Percentiles rank a stretch among this genome's conserved stretches.
Conservation (phyloP, 2,329 filamentous ascomycete genomes). For the Trichophyton verrucosum region DNA sequence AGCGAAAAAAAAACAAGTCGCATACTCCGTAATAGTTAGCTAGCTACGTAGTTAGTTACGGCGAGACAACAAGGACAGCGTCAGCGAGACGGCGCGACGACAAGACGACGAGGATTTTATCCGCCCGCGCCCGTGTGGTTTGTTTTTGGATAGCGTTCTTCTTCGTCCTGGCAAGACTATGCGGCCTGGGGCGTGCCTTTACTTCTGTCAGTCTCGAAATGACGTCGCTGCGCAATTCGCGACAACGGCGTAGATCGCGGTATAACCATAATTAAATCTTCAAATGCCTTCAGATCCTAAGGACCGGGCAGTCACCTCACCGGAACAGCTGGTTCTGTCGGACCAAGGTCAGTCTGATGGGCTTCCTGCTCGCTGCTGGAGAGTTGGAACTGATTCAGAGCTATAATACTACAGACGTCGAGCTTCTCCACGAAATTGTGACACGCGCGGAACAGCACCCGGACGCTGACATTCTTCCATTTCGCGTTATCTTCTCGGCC, state of each 20-base stretch:
- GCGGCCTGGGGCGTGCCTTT: conserved; percentile 5
- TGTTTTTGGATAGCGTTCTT: conserved; percentile 7
- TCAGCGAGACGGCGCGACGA: neutral
- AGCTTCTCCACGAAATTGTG: conserved; percentile 65
- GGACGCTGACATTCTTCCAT: conserved; percentile 53
- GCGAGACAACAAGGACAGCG: neutral
- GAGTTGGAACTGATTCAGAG: conserved; percentile 1
- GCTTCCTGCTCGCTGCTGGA: neutral
- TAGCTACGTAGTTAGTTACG: too few relatives aligned
- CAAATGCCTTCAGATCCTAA: conserved; percentile 38
- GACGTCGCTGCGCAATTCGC: conserved; percentile 29
- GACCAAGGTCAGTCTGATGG: conserved; percentile 42
- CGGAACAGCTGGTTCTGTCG: conserved; percentile 40
- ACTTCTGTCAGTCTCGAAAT: conserved; percentile 23
- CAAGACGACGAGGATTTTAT: neutral
- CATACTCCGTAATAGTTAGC: too few relatives aligned
- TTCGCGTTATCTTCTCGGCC: conserved; percentile 65
- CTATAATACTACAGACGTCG: conserved; percentile 50
- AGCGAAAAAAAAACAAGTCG: neutral
- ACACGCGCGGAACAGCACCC: conserved; percentile 55
- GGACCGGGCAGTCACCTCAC: conserved; percentile 29
- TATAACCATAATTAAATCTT: conserved; percentile 23
- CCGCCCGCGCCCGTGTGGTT: neutral
- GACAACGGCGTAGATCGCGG: conserved; percentile 35
- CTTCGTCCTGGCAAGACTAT: conserved; percentile 5